These are phyloP conservation scores for Clarireedia sp. DNA, from an alignment of 2,329 filamentous ascomycete species.

Conservation along the genomic window DNA sequence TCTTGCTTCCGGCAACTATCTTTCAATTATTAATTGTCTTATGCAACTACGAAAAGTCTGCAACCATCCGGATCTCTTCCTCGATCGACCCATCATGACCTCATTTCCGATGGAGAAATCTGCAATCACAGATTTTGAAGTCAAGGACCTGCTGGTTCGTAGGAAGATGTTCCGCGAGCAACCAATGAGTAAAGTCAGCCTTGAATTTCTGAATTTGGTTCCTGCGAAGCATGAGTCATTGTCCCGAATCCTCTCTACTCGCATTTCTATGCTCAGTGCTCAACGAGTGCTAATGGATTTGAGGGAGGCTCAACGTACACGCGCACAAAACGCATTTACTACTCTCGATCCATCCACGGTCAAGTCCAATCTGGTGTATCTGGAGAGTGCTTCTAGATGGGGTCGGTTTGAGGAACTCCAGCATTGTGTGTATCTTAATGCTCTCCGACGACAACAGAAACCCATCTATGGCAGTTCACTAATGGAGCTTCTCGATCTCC, in stretches of 20 bases:
- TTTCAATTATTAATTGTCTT: slow-evolving; percentile 96
- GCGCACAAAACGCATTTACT: slow-evolving; percentile 47
- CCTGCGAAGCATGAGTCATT: slow-evolving; percentile 63
- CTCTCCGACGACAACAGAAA: slow-evolving; percentile 67
- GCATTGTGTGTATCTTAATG: slow-evolving; percentile 72
- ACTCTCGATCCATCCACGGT: slow-evolving; percentile 59
- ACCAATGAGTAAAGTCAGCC: slow-evolving; percentile 56
- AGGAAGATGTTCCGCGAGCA: slow-evolving; percentile 54
- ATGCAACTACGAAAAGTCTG: slow-evolving; percentile 98
- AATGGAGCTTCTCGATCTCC: slow-evolving; percentile 65
- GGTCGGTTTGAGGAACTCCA: slow-evolving; percentile 70
- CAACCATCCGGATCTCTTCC: slow-evolving; percentile 95
- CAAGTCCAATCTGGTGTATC: slow-evolving; percentile 59
- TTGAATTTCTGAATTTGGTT: slow-evolving; percentile 72
- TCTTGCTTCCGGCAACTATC: slow-evolving; percentile 84
- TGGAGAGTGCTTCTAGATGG: slow-evolving; percentile 65
- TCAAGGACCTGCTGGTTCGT: slow-evolving; percentile 63
- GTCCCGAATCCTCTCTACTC: slow-evolving; percentile 45
- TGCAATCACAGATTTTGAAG: slow-evolving; percentile 64
- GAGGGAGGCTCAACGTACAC: slow-evolving; percentile 59
- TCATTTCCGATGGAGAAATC: slow-evolving; percentile 88
- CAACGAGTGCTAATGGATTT: slow-evolving; percentile 63
- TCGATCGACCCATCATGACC: slow-evolving; percentile 92
- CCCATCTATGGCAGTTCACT: slow-evolving; percentile 76
- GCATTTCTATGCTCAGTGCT: slow-evolving; percentile 59